Evolutionary conservation across 352 stramenopile genomes (phyloP).

Genomic region (Globisporangium mamillatum): DNA sequence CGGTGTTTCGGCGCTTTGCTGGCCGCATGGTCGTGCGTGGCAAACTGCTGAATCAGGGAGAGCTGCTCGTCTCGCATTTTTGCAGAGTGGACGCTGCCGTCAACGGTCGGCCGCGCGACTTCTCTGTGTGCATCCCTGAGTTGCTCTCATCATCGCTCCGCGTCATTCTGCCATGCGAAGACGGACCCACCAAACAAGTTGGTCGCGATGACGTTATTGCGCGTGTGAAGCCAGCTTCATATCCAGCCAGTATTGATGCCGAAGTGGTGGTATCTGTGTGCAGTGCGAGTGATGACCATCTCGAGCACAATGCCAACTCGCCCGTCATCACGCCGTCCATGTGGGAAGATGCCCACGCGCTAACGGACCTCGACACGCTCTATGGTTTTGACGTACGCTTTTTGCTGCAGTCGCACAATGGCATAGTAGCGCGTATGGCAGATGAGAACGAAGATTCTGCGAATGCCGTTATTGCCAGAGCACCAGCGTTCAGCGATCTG

Average conservation of each 20-base stretch:
- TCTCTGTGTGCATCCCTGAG: conserved; percentile 8
- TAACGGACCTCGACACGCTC: conserved; percentile 11
- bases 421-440: background rate
- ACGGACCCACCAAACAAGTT: conserved; percentile 11
- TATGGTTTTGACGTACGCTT: conserved; percentile 25
- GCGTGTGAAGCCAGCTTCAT: background rate
- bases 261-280: background rate
- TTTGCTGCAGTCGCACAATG: conserved; percentile 1
- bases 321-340: background rate
- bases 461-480: conserved; percentile 21
- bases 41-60: conserved; percentile 42
- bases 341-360: background rate
- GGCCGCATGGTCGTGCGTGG: conserved; percentile 29
- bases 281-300: background rate
- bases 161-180: conserved; percentile 22
- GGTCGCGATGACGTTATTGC: conserved; percentile 16
- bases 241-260: background rate
- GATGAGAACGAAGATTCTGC: conserved; percentile 10
- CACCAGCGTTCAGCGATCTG: conserved; percentile 28
- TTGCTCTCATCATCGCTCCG: conserved; percentile 1
- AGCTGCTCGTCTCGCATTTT: conserved; percentile 35
- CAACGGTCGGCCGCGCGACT: background rate
- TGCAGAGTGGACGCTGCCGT: background rate
- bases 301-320: background rate
- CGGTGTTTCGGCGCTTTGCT: conserved; percentile 30